Evolutionary conservation across 2,329 filamentous ascomycete genomes (phyloP), one percentile per base, ranked within the genome.

Genomic region (Penicillium sp.): DNA sequence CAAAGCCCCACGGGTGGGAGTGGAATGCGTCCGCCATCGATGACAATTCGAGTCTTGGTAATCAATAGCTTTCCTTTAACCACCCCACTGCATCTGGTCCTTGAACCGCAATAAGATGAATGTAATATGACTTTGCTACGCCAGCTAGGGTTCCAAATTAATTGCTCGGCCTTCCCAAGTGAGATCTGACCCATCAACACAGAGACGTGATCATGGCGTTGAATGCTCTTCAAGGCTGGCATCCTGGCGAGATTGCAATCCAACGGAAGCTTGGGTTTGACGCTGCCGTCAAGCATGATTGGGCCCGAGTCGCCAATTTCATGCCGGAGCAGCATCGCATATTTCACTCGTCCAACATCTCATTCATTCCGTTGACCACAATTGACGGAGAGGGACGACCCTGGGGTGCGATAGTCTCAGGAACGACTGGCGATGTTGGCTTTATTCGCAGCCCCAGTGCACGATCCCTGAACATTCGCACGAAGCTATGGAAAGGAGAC

Each of bases 301-400:
- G 53, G 53, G 12, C 24, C 2, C 24, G 39, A 27, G 39, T 58
- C 27, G 29, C 12, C 18, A 46, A 38, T 18, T 36, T 12, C 29
- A 56, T 58, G 55, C 51, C 51, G 27, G 47, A 51, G 12, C 55
- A 58, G 29, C 55, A 58, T 32, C 55, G 53, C 24, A 32, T 56
- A 3, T 58, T 58, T 25, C 48, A 56, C 39, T 56, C 55, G 1
- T 55, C 53, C 5, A 56, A 58, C 37, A 41, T 58, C 5, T 46
- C 43, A 4, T 56, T 58, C 34, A 53, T 58, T 24, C 55, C 55
- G 12, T 25, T 53, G 12, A 50, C 55, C 24, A 51, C 49, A n/a
- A 28, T 53, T n/a, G 55, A 58, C 41, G 45, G 50, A 35, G 7
- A 48, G 11, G 55, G 54, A 4, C 51, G 51, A 13, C 55, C 55